Base-by-base conservation (phyloP, 192 early-diverging fungal genomes). In the Rhizophagus prolifer region DNA sequence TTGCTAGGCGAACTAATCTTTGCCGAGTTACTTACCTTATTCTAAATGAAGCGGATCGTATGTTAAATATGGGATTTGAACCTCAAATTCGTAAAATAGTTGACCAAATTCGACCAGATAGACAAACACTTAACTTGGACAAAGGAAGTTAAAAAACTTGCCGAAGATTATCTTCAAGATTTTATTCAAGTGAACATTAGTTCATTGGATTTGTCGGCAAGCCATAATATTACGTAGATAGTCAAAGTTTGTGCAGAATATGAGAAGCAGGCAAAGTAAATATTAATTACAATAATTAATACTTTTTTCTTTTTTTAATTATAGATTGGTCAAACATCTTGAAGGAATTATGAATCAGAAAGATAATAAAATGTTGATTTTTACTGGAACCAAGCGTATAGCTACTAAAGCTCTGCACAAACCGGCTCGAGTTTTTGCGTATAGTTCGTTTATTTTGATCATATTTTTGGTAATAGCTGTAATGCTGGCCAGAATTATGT, bases 31-130 rank as follows among this genome's bases (percentile, higher is more conserved):
- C 97, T 8, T 97, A 97, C 77, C 88, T 99, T 58, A 96, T 99
- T 47, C 87, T 99, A 74, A 96, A 98, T 86, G 97, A 98, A 82
- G 97, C 97, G n/a, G 97, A 99, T 84, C 91, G 96, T 69, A 97
- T 97, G 97, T 84, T 99, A 74, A 96, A 99, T 82, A 98, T 99
- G 96, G 96, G 97, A 78, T 98, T 97, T 80, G 97, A 99, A 86
- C 95, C 95, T 61, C 96, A 99, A 83, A 97, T 99, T 81, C 92
- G 96, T 75, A 95, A 95, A 82, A 97, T 99, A 78, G 95, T 99
- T 13, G 95, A 96, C 71, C 96, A 96, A 82, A 97, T 98, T 83
- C 91, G 96, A 5, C 97, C 96, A 44, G 97, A 99, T 77, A 88
- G 98, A 75, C 98, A 99, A 82, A 99, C 97, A 25, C 89, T 99